phyloP scores from a whole-genome alignment of 1,139 yeast species.

The Saccharomyces hybrid region DNA sequence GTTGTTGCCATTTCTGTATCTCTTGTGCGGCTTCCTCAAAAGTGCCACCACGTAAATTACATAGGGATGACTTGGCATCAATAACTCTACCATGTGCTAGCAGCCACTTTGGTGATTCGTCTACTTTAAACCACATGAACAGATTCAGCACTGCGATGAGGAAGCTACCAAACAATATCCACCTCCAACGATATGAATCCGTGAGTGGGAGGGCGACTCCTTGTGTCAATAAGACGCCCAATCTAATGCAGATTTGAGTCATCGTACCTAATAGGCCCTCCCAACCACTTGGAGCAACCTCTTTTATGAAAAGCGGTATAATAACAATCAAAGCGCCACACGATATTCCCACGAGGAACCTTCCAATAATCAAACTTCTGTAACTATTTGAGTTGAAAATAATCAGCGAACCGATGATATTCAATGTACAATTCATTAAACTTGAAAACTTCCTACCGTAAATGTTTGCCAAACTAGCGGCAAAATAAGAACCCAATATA shows the following conservation, averaged over 20 bases:
- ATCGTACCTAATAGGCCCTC: slow-evolving; percentile 79
- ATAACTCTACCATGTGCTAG: slow-evolving; percentile 32
- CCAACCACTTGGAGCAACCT: slow-evolving; percentile 58
- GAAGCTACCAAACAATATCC: slow-evolving; percentile 53
- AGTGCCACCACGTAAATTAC: slow-evolving; percentile 30
- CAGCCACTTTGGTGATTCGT: slow-evolving; percentile 85
- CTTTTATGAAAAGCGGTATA: slow-evolving; percentile 76
- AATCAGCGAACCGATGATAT: slow-evolving; percentile 58
- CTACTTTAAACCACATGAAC: slow-evolving; percentile 40
- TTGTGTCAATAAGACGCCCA: slow-evolving; percentile 78
- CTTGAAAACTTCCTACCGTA: slow-evolving; percentile 59
- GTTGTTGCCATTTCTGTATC: slow-evolving; percentile 24
- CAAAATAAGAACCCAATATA: slow-evolving; percentile 62
- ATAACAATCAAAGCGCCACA: slow-evolving; percentile 85
- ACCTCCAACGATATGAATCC: slow-evolving; percentile 62
- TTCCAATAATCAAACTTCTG: slow-evolving; percentile 47
- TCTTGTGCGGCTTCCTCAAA: slow-evolving; percentile 27
- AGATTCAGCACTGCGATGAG: slow-evolving; percentile 46
- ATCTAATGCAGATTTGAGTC: slow-evolving; percentile 77
- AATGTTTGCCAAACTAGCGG: slow-evolving; percentile 61
- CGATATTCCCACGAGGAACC: slow-evolving; percentile 72
- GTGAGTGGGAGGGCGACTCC: slow-evolving; percentile 62
- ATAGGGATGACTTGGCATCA: slow-evolving; percentile 35
- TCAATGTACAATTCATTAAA: slow-evolving; percentile 46
- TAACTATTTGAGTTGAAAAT: slow-evolving; percentile 48